Conservation (phyloP, 371 early-diverging fungal species). For the Rhizopus delemar region DNA sequence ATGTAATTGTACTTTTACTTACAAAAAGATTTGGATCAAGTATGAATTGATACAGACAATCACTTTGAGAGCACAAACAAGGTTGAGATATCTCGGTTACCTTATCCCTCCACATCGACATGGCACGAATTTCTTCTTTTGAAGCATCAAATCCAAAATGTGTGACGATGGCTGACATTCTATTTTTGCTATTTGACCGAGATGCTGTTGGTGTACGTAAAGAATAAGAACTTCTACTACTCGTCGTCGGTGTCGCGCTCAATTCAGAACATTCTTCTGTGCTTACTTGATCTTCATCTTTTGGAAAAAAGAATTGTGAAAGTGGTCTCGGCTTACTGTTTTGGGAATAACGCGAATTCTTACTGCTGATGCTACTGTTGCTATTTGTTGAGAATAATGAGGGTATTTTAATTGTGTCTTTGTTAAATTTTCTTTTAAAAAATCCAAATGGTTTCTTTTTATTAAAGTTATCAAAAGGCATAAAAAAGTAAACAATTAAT, state of each 20-base stretch:
- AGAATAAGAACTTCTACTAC: background rate
- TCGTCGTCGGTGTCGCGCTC: background rate
- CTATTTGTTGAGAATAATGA: background rate
- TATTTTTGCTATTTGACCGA: background rate
- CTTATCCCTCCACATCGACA: background rate
- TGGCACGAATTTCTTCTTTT: constrained; percentile 2
- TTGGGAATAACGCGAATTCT: background rate
- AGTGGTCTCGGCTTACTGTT: constrained; percentile 12
- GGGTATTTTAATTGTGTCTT: background rate
- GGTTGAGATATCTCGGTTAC: background rate
- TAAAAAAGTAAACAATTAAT: background rate
- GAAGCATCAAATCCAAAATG: background rate
- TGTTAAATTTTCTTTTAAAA: background rate
- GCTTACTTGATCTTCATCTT: constrained; percentile 5
- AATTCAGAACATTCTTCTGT: background rate
- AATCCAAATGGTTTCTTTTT: background rate
- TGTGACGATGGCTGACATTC: constrained; percentile 2
- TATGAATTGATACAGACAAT: background rate
- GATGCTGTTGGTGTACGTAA: background rate
- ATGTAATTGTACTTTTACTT: constrained; percentile 13
- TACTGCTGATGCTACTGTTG: background rate
- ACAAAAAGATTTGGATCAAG: constrained; percentile 3
- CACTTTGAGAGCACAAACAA: background rate
- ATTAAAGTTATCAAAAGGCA: background rate
- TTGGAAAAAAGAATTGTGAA: constrained; percentile 24